These are phyloP conservation scores for Pichia pseudocactophila DNA, from an alignment of 805 yeast genomes.

Conservation along the genomic window DNA sequence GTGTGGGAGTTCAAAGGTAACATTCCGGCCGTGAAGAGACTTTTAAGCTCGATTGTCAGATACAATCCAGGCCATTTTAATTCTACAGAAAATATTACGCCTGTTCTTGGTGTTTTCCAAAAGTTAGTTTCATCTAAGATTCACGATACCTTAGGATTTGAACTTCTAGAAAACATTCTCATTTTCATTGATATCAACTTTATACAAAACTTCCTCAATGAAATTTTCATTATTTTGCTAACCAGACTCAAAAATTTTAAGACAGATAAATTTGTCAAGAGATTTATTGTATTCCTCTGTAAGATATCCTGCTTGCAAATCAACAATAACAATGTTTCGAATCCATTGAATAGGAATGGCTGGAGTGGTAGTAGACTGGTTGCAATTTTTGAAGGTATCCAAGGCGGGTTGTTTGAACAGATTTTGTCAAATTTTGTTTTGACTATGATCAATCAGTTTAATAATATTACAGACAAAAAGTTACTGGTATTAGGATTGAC, in stretches of 20 bases:
- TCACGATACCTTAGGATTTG: slow-evolving; percentile 79
- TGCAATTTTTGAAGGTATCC: slow-evolving; percentile 64
- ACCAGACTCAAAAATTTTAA: slow-evolving; percentile 73
- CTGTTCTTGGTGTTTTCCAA: slow-evolving; percentile 94
- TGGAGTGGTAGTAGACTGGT: slow-evolving; percentile 40
- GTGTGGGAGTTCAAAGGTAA: slow-evolving; percentile 94
- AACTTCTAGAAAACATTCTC: slow-evolving; percentile 64
- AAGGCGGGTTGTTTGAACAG: slow-evolving; percentile 48
- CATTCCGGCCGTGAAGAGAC: slow-evolving; percentile 83
- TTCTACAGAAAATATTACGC: slow-evolving; percentile 41
- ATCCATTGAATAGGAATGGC: slow-evolving; percentile 17
- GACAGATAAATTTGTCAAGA: slow-evolving; percentile 72
- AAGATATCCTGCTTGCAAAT: slow-evolving; percentile 20
- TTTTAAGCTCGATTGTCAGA: slow-evolving; percentile 57
- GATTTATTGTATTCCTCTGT: slow-evolving; percentile 56
- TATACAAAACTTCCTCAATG: slow-evolving; percentile 50
- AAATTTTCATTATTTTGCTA: slow-evolving; percentile 66
- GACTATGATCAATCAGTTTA: slow-evolving; percentile 37
- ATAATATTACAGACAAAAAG: slow-evolving; percentile 36
- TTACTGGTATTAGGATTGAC: slow-evolving; percentile 42
- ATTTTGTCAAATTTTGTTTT: slow-evolving; percentile 40
- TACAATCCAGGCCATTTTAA: slow-evolving; percentile 37
- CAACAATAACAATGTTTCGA: slow-evolving; percentile 17
- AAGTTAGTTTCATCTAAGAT: slow-evolving; percentile 78
- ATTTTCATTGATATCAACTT: slow-evolving; percentile 41